Conservation (phyloP, 768 basidiomycete genomes). For the Boletus reticulatus region DNA sequence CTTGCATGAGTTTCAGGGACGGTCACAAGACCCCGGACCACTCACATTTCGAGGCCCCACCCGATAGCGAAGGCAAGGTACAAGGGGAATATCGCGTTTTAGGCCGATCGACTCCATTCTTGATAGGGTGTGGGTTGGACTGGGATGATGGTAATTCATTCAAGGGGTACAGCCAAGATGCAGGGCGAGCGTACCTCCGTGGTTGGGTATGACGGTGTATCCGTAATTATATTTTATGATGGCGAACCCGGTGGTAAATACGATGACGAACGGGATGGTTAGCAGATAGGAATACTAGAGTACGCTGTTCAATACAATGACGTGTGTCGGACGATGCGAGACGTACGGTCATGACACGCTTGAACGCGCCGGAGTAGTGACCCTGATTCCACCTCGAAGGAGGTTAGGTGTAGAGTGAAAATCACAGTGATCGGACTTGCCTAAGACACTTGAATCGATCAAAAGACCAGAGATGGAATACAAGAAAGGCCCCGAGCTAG, state of each 20-base stretch:
- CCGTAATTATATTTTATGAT: conserved; percentile 76
- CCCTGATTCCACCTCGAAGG: conserved; percentile 68
- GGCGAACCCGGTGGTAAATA: conserved; percentile 61
- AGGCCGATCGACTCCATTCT: conserved; percentile 49
- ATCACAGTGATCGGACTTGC: conserved; percentile 37
- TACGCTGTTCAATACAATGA: neutral
- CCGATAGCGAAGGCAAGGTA: conserved; percentile 59
- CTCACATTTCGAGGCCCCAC: conserved; percentile 79
- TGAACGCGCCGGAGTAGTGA: conserved; percentile 70
- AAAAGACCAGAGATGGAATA: conserved; percentile 78
- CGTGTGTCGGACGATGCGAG: neutral
- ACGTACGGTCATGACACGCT: conserved; percentile 80
- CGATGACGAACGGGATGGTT: conserved; percentile 56
- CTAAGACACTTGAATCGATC: conserved; percentile 73
- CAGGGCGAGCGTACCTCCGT: conserved; percentile 39
- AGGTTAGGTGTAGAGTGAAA: neutral
- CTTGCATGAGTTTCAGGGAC: too few species aligned
- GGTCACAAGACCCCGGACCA: neutral
- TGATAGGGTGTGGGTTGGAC: conserved; percentile 65
- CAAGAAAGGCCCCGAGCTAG: conserved; percentile 41
- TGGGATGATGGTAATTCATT: conserved; percentile 21
- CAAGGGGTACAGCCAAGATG: neutral
- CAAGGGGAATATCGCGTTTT: conserved; percentile 60
- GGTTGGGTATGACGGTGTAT: conserved; percentile 42
- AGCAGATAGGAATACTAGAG: conserved; percentile 71